These are phyloP conservation scores for Salvia sclarea DNA, from an alignment of 305 asterid genomes.

Conservation along the genomic window DNA sequence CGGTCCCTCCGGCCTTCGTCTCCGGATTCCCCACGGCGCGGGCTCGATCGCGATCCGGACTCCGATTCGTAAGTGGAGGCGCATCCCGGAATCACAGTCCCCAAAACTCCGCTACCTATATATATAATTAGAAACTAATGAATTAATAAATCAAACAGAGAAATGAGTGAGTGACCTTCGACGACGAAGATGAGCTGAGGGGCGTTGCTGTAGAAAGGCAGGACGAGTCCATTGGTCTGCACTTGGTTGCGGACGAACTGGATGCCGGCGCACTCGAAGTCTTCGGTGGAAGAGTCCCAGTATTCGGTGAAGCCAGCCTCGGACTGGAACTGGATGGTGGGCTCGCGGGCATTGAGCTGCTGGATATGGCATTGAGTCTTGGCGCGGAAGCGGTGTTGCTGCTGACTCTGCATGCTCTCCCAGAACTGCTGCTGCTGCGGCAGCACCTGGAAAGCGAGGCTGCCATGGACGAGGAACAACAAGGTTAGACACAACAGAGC, in stretches of 20 bases:
- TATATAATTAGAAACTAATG: not conserved
- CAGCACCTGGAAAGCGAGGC: too few species aligned
- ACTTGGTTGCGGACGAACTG: slow-evolving; percentile 41
- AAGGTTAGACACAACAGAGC: slow-evolving; percentile 32
- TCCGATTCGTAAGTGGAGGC: slow-evolving; percentile 63
- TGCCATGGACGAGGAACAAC: slow-evolving; percentile 33
- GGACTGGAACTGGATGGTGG: slow-evolving; percentile 30
- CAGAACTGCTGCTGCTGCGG: slow-evolving; percentile 38
- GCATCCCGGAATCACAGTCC: slow-evolving; percentile 61
- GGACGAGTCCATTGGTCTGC: slow-evolving; percentile 48
- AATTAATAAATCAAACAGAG: too few species aligned
- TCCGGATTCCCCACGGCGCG: too few species aligned
- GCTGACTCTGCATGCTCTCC: slow-evolving; percentile 34
- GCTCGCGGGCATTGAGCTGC: slow-evolving; percentile 50
- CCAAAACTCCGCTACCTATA: slow-evolving; percentile 50
- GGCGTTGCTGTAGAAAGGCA: slow-evolving; percentile 54
- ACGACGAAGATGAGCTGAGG: slow-evolving; percentile 49
- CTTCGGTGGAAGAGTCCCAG: slow-evolving; percentile 44
- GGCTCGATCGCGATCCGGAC: slow-evolving; percentile 6
- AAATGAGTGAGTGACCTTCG: slow-evolving; percentile 36
- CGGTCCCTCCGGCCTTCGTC: slow-evolving; percentile 36
- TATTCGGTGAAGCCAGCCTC: slow-evolving; percentile 57
- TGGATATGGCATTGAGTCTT: slow-evolving; percentile 51
- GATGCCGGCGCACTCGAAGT: slow-evolving; percentile 56
- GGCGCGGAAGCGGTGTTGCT: slow-evolving; percentile 49